Base-by-base conservation (phyloP, 345 rosid genomes). In the Populus simonii region DNA sequence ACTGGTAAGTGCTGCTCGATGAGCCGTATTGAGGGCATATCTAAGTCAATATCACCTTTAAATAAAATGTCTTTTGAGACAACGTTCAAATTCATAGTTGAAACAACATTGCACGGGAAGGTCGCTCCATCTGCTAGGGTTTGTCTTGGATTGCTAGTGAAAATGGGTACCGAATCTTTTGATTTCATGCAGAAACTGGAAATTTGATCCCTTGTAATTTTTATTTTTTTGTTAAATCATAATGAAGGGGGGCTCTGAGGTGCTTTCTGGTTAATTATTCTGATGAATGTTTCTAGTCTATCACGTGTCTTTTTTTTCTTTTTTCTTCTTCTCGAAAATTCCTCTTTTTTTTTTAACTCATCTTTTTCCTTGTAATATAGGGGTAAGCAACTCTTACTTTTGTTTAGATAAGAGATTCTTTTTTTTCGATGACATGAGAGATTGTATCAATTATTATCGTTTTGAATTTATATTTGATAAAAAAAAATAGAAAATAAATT, bases 11-110 rank as follows among this genome's bases (percentile, higher is more conserved):
- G 92, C 82, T 95, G 97, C 4, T 90, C 98, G 2, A 89, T 96
- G 97, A 96, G 87, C 85, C 88, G 98, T 74, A 84, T 89, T 23
- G 98, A 97, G 36, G 96, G 94, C 55, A 94, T 96, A 55, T 90
- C 93, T 7, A 94, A 92, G 55, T 92, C 94, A 2, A 78, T 86
- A 68, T 92, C 97, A 7, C 93, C 97, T 2, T 89, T 96, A 61
- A 87, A 92, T 71, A 92, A 93, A 83, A 96, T 94, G 97, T 79
- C 97, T 2, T 96, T 94, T 71, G 98, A 96, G 89, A 94, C 97
- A 0, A 97, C 99, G 4, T 84, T 97, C 6, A 90, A 88, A 79
- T 96, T 96, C 81, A 94, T 96, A 17, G 94, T 94, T n/a, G 92
- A 96, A 76, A 96, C 97, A 16, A 95, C 99, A 38, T 81, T 82